These are phyloP conservation scores for Aspergillus floridensis DNA, from an alignment of 2,329 filamentous ascomycete genomes.

Conservation along the genomic window DNA sequence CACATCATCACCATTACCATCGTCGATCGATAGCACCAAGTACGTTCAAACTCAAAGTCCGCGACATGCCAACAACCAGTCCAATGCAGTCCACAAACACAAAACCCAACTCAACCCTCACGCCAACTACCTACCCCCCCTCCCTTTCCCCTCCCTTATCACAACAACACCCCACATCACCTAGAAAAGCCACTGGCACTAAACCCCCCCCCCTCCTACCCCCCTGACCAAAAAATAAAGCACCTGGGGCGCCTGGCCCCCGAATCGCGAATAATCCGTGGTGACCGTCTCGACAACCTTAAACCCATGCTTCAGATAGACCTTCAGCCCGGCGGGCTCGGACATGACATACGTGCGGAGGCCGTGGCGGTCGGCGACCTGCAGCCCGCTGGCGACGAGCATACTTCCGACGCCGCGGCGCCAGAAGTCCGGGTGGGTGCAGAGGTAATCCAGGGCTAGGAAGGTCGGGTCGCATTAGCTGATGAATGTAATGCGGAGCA, in stretches of 20 bases:
- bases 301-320: slow-evolving; percentile 4
- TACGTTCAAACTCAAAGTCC: too few species aligned
- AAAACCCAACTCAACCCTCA: too few species aligned
- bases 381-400: not conserved
- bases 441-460: not conserved
- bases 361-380: not conserved
- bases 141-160: not conserved
- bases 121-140: too few species aligned
- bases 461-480: not conserved
- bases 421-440: not conserved
- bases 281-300: not conserved
- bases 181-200: not conserved
- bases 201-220: not conserved
- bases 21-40: too few species aligned
- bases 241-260: not conserved
- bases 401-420: not conserved
- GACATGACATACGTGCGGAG: slow-evolving; percentile 3
- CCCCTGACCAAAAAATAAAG: slow-evolving; percentile 2
- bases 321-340: not conserved
- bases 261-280: not conserved
- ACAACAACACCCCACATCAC: too few species aligned
- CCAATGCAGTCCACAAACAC: too few species aligned
- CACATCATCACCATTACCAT: too few species aligned
- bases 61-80: too few species aligned
- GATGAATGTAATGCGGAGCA: too few species aligned